A percentile compares a stretch with the other conserved stretches of the same genome.
Evolutionary conservation across 1,284 basidiomycete species (phyloP).

Genomic region (Taiwanofungus camphoratus): DNA sequence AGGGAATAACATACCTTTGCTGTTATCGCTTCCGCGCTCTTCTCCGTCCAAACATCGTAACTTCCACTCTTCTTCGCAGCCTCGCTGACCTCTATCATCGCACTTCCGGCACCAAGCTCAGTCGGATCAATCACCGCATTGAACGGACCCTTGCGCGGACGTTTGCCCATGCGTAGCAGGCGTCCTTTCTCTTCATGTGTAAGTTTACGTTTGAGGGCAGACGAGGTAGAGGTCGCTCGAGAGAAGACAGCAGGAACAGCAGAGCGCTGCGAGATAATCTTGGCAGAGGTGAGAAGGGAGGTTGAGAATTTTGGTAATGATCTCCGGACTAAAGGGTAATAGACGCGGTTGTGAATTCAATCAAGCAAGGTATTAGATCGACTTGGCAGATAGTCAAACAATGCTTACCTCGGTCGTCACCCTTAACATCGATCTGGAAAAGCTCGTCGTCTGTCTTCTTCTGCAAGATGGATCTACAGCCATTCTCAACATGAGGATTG

Average conservation of each 20-base stretch:
- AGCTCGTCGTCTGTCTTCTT: constrained; percentile 66
- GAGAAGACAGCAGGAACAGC: constrained; percentile 81
- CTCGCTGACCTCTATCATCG: constrained; percentile 52
- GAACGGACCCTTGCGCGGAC: constrained; percentile 62
- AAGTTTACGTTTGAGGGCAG: constrained; percentile 32
- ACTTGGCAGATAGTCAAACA: neutral
- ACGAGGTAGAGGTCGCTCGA: constrained; percentile 26
- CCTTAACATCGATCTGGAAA: constrained; percentile 75
- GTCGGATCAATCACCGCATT: constrained; percentile 63
- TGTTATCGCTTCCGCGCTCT: constrained; percentile 28
- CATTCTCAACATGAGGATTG: neutral
- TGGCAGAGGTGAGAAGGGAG: constrained; percentile 64
- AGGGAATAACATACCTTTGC: constrained; percentile 42
- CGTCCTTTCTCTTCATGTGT: constrained; percentile 68
- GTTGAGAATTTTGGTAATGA: constrained; percentile 49
- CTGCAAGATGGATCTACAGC: constrained; percentile 48
- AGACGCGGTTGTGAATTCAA: constrained; percentile 31
- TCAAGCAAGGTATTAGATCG: too few relatives aligned
- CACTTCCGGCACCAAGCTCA: constrained; percentile 58
- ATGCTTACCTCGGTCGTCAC: constrained; percentile 67
- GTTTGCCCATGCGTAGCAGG: constrained; percentile 69
- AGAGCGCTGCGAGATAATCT: constrained; percentile 80
- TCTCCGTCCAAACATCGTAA: constrained; percentile 67
- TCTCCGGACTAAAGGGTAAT: constrained; percentile 43
- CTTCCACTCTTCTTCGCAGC: constrained; percentile 67